These are phyloP conservation scores for Limnanthes douglasii DNA, from an alignment of 345 rosid genomes.

Conservation along the genomic window DNA sequence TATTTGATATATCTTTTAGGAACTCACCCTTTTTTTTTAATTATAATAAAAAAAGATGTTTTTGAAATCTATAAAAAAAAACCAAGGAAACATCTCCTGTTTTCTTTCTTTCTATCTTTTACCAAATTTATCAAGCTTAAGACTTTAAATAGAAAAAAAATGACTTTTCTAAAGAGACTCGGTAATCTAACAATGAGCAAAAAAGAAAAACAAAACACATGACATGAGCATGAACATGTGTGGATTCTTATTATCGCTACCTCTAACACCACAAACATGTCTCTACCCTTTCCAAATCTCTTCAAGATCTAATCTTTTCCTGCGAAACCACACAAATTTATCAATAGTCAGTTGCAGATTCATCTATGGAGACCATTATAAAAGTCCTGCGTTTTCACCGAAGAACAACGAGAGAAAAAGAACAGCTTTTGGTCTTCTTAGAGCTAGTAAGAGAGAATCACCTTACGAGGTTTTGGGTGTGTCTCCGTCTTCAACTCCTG, in stretches of 20 bases:
- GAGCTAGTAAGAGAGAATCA: conserved; percentile 49
- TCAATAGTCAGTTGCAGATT: conserved; percentile 18
- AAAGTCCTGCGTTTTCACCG: conserved; percentile 9
- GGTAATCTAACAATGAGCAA: conserved; percentile 8
- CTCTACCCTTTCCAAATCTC: conserved; percentile 18
- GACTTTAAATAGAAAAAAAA: no score
- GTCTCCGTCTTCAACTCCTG: conserved; percentile 60
- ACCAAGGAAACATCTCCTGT: no score
- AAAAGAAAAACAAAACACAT: neutral
- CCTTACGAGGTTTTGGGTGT: conserved; percentile 84
- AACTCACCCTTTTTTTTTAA: no score
- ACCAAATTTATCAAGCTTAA: no score
- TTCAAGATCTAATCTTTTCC: conserved; percentile 19
- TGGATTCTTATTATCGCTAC: conserved; percentile 14
- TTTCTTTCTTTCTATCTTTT: no score
- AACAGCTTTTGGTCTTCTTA: conserved; percentile 12
- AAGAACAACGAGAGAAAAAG: conserved; percentile 21
- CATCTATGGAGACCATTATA: conserved; percentile 12
- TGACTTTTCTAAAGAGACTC: no score
- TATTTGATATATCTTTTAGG: no score
- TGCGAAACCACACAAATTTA: conserved; percentile 13
- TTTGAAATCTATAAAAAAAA: no score
- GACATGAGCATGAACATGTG: conserved; percentile 9
- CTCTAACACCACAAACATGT: conserved; percentile 16
- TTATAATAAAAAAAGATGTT: no score